A percentile compares a stretch with the other conserved stretches of the same genome.
phyloP scores from a whole-genome alignment of 2,329 filamentous ascomycete species.

The Colletotrichum sojae region DNA sequence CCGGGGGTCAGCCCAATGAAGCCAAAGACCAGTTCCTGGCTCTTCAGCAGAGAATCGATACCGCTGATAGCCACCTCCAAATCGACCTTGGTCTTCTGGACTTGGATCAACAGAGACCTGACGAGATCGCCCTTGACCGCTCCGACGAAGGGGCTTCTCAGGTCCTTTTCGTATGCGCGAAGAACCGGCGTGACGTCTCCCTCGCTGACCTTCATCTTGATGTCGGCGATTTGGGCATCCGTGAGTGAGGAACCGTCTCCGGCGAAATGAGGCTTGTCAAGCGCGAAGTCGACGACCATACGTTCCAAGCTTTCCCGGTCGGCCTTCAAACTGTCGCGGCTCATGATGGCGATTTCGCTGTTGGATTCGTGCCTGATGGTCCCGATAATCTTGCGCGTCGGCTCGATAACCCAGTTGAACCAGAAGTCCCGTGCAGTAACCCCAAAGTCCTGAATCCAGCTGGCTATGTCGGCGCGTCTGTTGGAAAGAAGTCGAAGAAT shows the following conservation, averaged over 20 bases:
- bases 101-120: constrained; percentile 91
- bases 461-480: constrained; percentile 80
- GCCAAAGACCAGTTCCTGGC: constrained; percentile 97
- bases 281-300: constrained; percentile 97
- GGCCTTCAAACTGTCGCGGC: constrained; percentile 88
- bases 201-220: constrained; percentile 86
- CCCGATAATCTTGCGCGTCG: constrained; percentile 83
- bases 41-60: constrained; percentile 94
- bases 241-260: constrained; percentile 67
- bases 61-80: constrained; percentile 96
- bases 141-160: constrained; percentile 85
- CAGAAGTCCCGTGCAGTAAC: constrained; percentile 89
- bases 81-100: constrained; percentile 99
- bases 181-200: constrained; percentile 95
- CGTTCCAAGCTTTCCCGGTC: constrained; percentile 93
- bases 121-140: constrained; percentile 89
- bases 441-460: constrained; percentile 86
- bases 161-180: constrained; percentile 90
- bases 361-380: constrained; percentile 94
- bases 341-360: constrained; percentile 97
- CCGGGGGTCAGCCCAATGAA: constrained; percentile 95
- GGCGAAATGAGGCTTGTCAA: constrained; percentile 80
- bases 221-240: constrained; percentile 79
- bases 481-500: constrained; percentile 84
- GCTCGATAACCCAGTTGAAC: constrained; percentile 95